Evolutionary conservation across 495 filamentous ascomycete genomes (phyloP).

Genomic region (Rostrohypoxylon terebratum): DNA sequence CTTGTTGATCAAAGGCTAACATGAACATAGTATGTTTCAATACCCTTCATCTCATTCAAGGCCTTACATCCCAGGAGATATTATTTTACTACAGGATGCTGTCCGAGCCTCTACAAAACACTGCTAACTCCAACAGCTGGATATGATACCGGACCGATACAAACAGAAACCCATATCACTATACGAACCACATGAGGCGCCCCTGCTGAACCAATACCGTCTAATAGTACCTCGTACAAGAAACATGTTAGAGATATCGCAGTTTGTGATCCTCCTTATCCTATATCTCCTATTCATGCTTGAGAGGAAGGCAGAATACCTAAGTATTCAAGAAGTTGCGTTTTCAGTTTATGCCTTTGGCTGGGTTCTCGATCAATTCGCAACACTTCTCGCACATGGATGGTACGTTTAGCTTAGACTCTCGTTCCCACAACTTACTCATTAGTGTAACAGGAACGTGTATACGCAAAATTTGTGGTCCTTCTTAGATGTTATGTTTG

Average conservation of each 20-base stretch:
- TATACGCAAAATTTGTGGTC: slow-evolving; percentile 85
- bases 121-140: slow-evolving; percentile 55
- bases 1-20: slow-evolving; percentile 25
- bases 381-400: slow-evolving; percentile 76
- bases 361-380: slow-evolving; percentile 80
- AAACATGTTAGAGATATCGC: slow-evolving; percentile 73
- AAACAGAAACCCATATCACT: slow-evolving; percentile 77
- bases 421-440: slow-evolving; percentile 8
- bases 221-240: slow-evolving; percentile 76
- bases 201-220: slow-evolving; percentile 79
- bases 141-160: slow-evolving; percentile 79
- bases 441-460: slow-evolving; percentile 66
- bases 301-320: slow-evolving; percentile 60
- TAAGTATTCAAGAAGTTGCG: slow-evolving; percentile 66
- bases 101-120: background rate
- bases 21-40: slow-evolving; percentile 29
- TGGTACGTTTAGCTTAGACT: slow-evolving; percentile 57
- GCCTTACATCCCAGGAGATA: background rate
- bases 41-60: background rate
- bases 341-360: slow-evolving; percentile 75
- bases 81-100: background rate
- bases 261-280: slow-evolving; percentile 71
- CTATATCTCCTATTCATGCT: slow-evolving; percentile 74
- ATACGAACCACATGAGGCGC: slow-evolving; percentile 73
- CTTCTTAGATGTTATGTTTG: slow-evolving; percentile 78